A percentile compares a stretch with the other conserved stretches of the same genome.
These are phyloP conservation scores for Jacaranda copaia DNA, from an alignment of 257 asterid species.

Conservation along the genomic window DNA sequence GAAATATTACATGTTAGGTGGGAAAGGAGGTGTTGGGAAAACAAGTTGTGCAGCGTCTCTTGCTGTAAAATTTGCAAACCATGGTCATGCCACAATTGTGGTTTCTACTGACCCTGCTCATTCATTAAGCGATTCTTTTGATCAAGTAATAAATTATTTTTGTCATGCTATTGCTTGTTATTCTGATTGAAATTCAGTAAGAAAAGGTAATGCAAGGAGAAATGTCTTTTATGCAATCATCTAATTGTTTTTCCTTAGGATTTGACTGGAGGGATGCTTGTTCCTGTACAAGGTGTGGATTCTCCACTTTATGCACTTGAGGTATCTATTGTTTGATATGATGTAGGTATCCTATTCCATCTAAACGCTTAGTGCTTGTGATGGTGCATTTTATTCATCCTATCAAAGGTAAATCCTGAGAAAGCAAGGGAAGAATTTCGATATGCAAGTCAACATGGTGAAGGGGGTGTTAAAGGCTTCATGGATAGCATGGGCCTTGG, in stretches of 20 bases:
- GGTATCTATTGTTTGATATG: conserved; percentile 47
- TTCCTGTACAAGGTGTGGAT: conserved; percentile 73
- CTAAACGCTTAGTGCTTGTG: conserved; percentile 17
- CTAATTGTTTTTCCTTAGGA: conserved; percentile 47
- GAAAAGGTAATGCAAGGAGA: neutral
- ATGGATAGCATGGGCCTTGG: conserved; percentile 83
- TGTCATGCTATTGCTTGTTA: neutral
- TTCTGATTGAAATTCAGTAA: neutral
- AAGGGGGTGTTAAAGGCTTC: conserved; percentile 52
- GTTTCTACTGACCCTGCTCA: conserved; percentile 86
- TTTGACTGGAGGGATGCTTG: conserved; percentile 74
- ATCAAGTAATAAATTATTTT: conserved; percentile 56
- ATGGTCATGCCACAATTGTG: conserved; percentile 71
- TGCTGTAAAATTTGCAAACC: conserved; percentile 73
- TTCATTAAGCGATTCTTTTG: conserved; percentile 81
- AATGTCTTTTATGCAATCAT: conserved; percentile 10
- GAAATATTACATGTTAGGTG: conserved; percentile 80
- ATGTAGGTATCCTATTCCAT: conserved; percentile 14
- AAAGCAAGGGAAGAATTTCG: conserved; percentile 60
- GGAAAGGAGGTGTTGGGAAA: conserved; percentile 91
- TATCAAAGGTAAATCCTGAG: conserved; percentile 68
- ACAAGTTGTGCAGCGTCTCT: conserved; percentile 90
- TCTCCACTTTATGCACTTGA: conserved; percentile 78
- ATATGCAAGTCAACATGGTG: conserved; percentile 49
- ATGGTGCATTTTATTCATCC: conserved; percentile 12